Evolutionary conservation across 345 rosid species (phyloP).

Genomic region (Garcia nutans): DNA sequence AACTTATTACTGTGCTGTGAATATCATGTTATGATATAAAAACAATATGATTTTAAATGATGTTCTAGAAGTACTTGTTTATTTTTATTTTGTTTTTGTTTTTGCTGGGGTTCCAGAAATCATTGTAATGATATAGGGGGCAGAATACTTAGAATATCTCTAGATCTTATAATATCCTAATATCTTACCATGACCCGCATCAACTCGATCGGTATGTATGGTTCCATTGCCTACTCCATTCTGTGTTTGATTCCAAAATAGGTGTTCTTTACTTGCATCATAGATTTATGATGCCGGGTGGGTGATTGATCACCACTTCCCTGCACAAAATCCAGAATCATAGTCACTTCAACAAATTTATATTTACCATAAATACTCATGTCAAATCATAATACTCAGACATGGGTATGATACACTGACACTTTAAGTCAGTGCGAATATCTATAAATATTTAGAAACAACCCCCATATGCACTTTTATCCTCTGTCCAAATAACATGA

Average conservation of each 20-base stretch:
- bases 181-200: slow-evolving; percentile 6
- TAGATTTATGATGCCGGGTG: slow-evolving; percentile 46
- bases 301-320: slow-evolving; percentile 68
- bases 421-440: background rate
- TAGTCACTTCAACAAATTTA: background rate
- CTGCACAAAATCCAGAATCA: slow-evolving; percentile 34
- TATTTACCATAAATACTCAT: too few relatives aligned
- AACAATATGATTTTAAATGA: background rate
- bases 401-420: background rate
- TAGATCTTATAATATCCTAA: background rate
- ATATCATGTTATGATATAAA: background rate
- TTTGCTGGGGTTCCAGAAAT: slow-evolving; percentile 1
- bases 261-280: slow-evolving; percentile 49
- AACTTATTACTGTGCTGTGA: too few relatives aligned
- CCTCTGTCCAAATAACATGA: too few relatives aligned
- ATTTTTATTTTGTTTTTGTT: background rate
- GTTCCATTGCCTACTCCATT: slow-evolving; percentile 54
- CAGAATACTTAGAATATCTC: background rate
- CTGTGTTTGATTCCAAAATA: slow-evolving; percentile 43
- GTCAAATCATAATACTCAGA: background rate
- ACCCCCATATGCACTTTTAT: too few relatives aligned
- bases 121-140: background rate
- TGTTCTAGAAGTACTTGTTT: background rate
- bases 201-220: slow-evolving; percentile 27
- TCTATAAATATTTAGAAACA: too few relatives aligned